A percentile compares a stretch with the other conserved stretches of the same genome.
These are phyloP conservation scores for Beauveria australis DNA, from an alignment of 2,329 filamentous ascomycete species.

Conservation along the genomic window DNA sequence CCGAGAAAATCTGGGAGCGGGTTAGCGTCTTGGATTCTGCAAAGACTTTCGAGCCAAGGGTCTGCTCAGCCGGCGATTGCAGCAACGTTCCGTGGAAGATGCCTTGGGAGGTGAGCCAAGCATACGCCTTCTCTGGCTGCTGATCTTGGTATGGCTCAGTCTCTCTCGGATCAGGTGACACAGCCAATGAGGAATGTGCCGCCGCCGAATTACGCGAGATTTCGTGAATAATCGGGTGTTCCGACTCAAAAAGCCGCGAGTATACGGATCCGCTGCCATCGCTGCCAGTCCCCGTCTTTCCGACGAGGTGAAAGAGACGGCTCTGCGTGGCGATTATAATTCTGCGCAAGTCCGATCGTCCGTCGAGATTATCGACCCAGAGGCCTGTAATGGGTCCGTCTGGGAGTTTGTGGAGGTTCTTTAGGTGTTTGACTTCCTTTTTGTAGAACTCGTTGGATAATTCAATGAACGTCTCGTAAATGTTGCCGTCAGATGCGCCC, in stretches of 20 bases:
- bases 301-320: conserved; percentile 72
- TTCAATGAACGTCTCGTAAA: conserved; percentile 94
- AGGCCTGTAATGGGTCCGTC: conserved; percentile 80
- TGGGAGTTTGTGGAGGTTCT: conserved; percentile 70
- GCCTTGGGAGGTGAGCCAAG: conserved; percentile 83
- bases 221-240: conserved; percentile 72
- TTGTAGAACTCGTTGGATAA: conserved; percentile 91
- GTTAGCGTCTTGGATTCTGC: conserved; percentile 70
- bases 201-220: conserved; percentile 48
- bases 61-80: conserved; percentile 46
- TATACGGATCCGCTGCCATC: conserved; percentile 84
- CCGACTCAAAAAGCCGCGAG: conserved; percentile 77
- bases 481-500: conserved; percentile 84
- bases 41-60: conserved; percentile 68
- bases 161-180: conserved; percentile 67
- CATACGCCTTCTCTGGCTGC: conserved; percentile 67
- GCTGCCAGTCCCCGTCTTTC: conserved; percentile 64
- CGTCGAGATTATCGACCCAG: conserved; percentile 68
- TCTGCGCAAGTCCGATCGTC: conserved; percentile 62
- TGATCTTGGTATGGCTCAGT: conserved; percentile 46
- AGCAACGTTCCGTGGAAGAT: conserved; percentile 79
- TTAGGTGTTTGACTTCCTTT: conserved; percentile 87
- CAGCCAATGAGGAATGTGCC: conserved; percentile 55
- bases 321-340: conserved; percentile 74
- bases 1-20: conserved; percentile 63